Base-by-base conservation (phyloP, 495 filamentous ascomycete genomes). In the Aspergillus wentii region DNA sequence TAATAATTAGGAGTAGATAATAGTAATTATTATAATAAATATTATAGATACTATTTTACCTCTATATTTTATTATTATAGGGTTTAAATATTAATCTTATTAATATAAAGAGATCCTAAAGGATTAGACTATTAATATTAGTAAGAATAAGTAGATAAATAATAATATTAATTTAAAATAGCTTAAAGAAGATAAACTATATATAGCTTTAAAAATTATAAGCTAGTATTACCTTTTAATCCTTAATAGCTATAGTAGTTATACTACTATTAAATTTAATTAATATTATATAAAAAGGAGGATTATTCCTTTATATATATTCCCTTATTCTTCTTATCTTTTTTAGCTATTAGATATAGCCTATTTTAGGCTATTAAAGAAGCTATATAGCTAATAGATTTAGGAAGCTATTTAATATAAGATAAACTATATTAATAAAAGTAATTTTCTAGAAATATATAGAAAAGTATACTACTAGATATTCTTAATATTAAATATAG, bases 201-300 rank as follows among this genome's bases (percentile, higher is more conserved):
- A 35, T 36, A 36, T n/a, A 26, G 34, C 34, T 36, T 22, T 15
- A 22, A 20, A 13, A 22, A 36, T 13, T 2, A 17, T 26, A 14
- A 21, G 22, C 8, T 11, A 26, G 20, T 26, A 36, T 36, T n/a
- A 13, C 8, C 22, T 36, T 2, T 10, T 36, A 22, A 36, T 36
- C 15, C 22, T 36, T 20, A 13, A 36, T 25, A 13, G 34, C 7
- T 16, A 36, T 26, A 15, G 34, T 11, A 35, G 33, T 14, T 14
- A 35, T 35, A 9, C 33, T 4, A 35, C 33, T 5, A 7, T 14
- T 19, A 14, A 35, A 23, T 35, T 35, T 22, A 14, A 21, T 29
- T n/a, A 13, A 29, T 29, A n/a, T 13, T 29, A 13, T 13, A 29
- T n/a, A n/a, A 13, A 29, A 13, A 29, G 14, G 26, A 5, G 4